Percentiles rank a stretch among this genome's conserved stretches.
These are phyloP conservation scores for Saccharomyces jurei DNA, from an alignment of 805 yeast genomes.

Conservation along the genomic window DNA sequence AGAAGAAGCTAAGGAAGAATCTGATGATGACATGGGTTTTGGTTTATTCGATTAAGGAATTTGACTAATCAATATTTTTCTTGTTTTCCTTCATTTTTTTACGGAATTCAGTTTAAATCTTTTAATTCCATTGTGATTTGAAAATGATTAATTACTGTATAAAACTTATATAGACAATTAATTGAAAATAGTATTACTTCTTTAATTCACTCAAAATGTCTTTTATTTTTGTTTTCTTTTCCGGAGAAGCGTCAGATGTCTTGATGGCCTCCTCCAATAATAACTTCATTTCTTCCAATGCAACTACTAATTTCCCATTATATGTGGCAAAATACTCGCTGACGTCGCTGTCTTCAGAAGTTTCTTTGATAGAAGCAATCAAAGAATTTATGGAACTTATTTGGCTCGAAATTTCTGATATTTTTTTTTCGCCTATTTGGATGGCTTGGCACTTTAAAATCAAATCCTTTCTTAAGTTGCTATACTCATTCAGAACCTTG, in stretches of 20 bases:
- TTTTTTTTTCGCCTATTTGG: slow-evolving; percentile 6
- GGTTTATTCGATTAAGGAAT: slow-evolving; percentile 69
- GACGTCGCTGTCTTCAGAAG: slow-evolving; percentile 1
- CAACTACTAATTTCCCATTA: slow-evolving; percentile 4
- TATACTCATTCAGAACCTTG: slow-evolving; percentile 19
- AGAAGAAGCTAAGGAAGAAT: slow-evolving; percentile 53
- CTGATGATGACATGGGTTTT: slow-evolving; percentile 81
- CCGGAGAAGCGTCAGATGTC: slow-evolving; percentile 2
- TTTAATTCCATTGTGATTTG: neutral
- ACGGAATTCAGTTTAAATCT: neutral
- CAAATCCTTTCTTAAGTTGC: slow-evolving; percentile 15
- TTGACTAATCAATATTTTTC: slow-evolving; percentile 29
- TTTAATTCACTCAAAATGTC: neutral
- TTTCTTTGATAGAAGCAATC: slow-evolving; percentile 5
- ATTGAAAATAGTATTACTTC: neutral
- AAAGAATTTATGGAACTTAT: slow-evolving; percentile 5
- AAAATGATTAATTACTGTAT: slow-evolving; percentile 1
- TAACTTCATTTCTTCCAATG: slow-evolving; percentile 11
- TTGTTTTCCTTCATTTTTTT: neutral
- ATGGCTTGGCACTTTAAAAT: slow-evolving; percentile 16
- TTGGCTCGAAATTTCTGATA: slow-evolving; percentile 5
- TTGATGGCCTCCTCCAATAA: slow-evolving; percentile 15
- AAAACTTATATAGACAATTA: slow-evolving; percentile 5
- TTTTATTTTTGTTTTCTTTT: slow-evolving; percentile 1
- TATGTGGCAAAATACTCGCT: slow-evolving; percentile 10